These are phyloP conservation scores for Sequoiadendron giganteum DNA, from an alignment of 75 land plant species.

Conservation along the genomic window DNA sequence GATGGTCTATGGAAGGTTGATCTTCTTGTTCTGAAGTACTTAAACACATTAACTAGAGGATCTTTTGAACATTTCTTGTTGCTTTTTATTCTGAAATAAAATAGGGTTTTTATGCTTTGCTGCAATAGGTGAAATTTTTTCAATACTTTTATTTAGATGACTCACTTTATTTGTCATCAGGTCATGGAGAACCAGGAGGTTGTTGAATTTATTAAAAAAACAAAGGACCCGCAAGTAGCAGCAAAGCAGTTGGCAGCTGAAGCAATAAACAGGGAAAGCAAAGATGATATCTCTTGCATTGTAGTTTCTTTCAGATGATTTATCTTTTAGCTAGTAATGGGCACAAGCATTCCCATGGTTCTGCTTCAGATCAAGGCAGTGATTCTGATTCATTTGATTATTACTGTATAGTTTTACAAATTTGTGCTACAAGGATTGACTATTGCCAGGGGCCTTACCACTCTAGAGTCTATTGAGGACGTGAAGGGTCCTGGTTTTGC, in stretches of 20 bases:
- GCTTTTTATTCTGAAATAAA: neutral
- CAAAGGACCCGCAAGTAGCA: slow-evolving; percentile 59
- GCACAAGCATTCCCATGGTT: slow-evolving; percentile 6
- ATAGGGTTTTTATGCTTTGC: neutral
- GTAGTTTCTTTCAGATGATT: slow-evolving; percentile 55
- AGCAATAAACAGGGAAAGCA: slow-evolving; percentile 63
- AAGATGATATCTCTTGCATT: slow-evolving; percentile 90
- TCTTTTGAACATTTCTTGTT: neutral
- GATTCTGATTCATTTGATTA: neutral
- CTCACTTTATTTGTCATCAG: slow-evolving; percentile 22
- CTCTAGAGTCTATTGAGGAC: neutral
- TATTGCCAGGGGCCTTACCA: neutral
- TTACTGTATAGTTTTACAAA: neutral
- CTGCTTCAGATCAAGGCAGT: neutral
- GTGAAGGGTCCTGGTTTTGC: neutral
- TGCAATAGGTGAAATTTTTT: neutral
- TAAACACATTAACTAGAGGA: neutral
- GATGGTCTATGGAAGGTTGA: slow-evolving; percentile 76
- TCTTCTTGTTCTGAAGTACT: neutral
- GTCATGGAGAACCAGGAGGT: slow-evolving; percentile 82
- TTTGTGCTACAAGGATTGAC: neutral
- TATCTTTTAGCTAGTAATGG: neutral
- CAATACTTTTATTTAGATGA: neutral
- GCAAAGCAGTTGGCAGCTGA: slow-evolving; percentile 64
- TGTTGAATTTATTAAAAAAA: slow-evolving; percentile 53